These are phyloP conservation scores for Lentinula lateritia DNA, from an alignment of 768 basidiomycete genomes.

Conservation along the genomic window DNA sequence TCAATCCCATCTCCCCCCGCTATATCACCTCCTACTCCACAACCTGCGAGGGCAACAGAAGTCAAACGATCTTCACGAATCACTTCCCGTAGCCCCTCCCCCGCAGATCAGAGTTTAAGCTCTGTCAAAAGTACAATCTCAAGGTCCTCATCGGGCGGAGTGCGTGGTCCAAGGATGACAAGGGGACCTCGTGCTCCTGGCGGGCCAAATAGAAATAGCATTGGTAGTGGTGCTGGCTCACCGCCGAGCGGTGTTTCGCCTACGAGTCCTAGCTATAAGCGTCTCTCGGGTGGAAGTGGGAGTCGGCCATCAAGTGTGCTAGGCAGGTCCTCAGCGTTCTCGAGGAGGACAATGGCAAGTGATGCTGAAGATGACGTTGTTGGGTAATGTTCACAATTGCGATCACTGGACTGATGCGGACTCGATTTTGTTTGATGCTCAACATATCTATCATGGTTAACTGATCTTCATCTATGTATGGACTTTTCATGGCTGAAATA, in stretches of 20 bases:
- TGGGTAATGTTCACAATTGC: constrained; percentile 21
- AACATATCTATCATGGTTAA: background rate
- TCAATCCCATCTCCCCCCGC: constrained; percentile 21
- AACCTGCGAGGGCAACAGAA: constrained; percentile 21
- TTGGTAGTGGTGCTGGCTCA: constrained; percentile 20
- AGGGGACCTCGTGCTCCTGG: constrained; percentile 40
- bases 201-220: constrained; percentile 37
- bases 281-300: constrained; percentile 37
- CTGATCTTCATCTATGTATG: background rate
- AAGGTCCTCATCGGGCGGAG: constrained; percentile 19
- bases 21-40: constrained; percentile 48
- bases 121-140: constrained; percentile 13
- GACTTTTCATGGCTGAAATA: background rate
- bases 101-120: constrained; percentile 15
- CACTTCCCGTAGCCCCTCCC: constrained; percentile 40
- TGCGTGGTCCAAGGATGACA: constrained; percentile 46
- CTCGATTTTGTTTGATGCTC: background rate
- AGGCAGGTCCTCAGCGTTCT: constrained; percentile 48
- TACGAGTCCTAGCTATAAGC: constrained; percentile 35
- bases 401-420: background rate
- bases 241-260: constrained; percentile 24
- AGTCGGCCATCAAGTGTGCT: constrained; percentile 41
- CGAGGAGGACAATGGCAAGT: constrained; percentile 76
- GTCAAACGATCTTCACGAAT: constrained; percentile 28
- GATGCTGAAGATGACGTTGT: constrained; percentile 77